These are phyloP conservation scores for Hypoxylon intermedium DNA, from an alignment of 495 filamentous ascomycete species.

Conservation along the genomic window DNA sequence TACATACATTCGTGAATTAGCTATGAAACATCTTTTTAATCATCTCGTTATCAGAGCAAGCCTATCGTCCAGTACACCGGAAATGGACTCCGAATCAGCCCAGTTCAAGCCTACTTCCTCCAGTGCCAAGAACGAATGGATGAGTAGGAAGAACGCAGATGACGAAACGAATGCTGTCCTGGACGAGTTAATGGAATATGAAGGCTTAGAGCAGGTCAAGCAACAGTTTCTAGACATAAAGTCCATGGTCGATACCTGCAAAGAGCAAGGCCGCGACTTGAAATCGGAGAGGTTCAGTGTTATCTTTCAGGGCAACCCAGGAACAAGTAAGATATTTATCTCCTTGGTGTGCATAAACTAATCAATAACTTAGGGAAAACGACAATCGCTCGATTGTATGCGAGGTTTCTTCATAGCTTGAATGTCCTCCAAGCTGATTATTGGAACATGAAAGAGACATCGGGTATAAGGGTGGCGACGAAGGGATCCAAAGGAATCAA, in stretches of 20 bases:
- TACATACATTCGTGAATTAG: too few relatives aligned
- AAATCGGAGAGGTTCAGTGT: conserved; percentile 65
- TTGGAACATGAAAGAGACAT: conserved; percentile 17
- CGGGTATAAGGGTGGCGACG: neutral
- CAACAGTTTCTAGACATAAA: conserved; percentile 66
- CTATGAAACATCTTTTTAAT: too few relatives aligned
- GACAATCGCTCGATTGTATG: conserved; percentile 75
- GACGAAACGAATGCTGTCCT: conserved; percentile 43
- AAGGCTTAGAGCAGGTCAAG: conserved; percentile 75
- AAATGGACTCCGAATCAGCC: too few relatives aligned
- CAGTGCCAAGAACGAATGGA: neutral
- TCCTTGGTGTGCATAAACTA: neutral
- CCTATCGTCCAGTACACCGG: too few relatives aligned
- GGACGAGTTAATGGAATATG: conserved; percentile 70
- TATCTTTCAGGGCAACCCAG: conserved; percentile 75
- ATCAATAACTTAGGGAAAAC: conserved; percentile 67
- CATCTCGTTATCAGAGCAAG: too few relatives aligned
- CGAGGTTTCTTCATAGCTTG: conserved; percentile 64
- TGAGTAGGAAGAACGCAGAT: neutral
- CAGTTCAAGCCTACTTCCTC: neutral
- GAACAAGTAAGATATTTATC: conserved; percentile 66
- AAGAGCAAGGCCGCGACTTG: conserved; percentile 62
- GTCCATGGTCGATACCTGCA: conserved; percentile 63
- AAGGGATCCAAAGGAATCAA: conserved; percentile 31
- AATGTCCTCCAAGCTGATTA: conserved; percentile 55